Percentiles rank a stretch among this genome's conserved stretches.
phyloP scores from a whole-genome alignment of 257 asterid genomes.

The Nemophila menziesii region DNA sequence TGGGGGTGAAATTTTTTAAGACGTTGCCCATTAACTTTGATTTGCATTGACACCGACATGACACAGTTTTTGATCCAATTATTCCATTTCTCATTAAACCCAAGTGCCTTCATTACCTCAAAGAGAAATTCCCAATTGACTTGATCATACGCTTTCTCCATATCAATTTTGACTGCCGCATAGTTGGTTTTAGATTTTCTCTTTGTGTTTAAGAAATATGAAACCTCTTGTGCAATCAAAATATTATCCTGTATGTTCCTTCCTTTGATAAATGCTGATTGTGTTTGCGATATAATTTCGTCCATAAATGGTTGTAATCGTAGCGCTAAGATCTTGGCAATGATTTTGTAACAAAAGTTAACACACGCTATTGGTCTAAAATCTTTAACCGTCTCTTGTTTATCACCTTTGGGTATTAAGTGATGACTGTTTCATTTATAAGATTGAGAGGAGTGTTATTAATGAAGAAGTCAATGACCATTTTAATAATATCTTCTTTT shows the following conservation, averaged over 20 bases:
- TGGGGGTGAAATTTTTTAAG: no score
- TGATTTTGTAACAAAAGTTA: no score
- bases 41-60: neutral
- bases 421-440: no score
- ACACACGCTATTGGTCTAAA: no score
- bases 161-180: conserved; percentile 1
- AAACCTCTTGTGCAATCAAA: neutral
- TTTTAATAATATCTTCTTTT: no score
- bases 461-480: no score
- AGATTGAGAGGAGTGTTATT: no score
- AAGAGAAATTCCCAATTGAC: neutral
- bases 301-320: no score
- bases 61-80: neutral
- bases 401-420: no score
- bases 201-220: neutral
- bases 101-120: neutral
- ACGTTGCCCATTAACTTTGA: no score
- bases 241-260: neutral
- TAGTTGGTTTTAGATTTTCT: neutral
- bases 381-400: no score
- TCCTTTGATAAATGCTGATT: neutral
- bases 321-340: no score
- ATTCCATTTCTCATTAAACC: neutral
- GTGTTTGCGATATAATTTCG: neutral
- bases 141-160: neutral